Conservation (phyloP, 179 eudicot species). For the Spergularia azorica region DNA sequence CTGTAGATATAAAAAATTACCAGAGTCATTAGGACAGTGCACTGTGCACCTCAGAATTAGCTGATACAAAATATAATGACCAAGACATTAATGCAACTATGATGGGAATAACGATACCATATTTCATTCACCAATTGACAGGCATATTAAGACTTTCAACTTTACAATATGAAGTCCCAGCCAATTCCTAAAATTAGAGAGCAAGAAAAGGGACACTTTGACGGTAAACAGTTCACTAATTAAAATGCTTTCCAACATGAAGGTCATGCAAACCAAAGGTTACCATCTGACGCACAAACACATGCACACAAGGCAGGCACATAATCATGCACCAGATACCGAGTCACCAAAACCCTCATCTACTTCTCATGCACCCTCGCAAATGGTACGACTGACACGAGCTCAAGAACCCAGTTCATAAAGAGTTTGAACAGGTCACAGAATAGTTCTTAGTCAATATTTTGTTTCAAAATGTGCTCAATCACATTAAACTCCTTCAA, state of each 20-base stretch:
- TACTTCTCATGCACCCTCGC: neutral
- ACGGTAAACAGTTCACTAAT: neutral
- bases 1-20: constrained; percentile 25
- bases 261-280: neutral
- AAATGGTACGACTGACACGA: neutral
- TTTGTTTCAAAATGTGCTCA: neutral
- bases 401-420: neutral
- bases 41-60: constrained; percentile 1
- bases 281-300: neutral
- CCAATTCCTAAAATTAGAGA: neutral
- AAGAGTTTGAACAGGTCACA: neutral
- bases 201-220: neutral
- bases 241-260: neutral
- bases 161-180: neutral
- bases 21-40: neutral
- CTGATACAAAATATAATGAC: neutral
- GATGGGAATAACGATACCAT: neutral
- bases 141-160: neutral
- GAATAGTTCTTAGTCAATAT: neutral
- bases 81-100: constrained; percentile 4
- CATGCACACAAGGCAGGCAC: neutral
- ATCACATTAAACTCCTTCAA: neutral
- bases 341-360: neutral
- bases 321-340: constrained; percentile 1
- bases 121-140: neutral